Conservation (phyloP, 305 asterid genomes). For the Fraxinus greggii region DNA sequence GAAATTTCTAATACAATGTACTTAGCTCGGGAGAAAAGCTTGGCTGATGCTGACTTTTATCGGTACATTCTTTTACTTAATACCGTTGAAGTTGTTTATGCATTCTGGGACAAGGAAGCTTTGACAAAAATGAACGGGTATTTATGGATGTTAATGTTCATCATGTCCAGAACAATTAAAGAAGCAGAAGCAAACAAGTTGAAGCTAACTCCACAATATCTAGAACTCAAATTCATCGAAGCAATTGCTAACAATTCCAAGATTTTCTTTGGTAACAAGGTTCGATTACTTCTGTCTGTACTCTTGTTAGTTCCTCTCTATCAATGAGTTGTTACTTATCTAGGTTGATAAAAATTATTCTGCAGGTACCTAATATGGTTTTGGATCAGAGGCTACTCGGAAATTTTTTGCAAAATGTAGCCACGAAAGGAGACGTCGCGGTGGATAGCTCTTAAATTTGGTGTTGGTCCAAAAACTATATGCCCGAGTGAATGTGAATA, state of each 20-base stretch:
- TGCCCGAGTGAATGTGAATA: background rate
- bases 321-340: background rate
- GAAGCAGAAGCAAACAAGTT: slow-evolving; percentile 94
- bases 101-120: slow-evolving; percentile 1
- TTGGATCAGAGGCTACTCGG: slow-evolving; percentile 84
- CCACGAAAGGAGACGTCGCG: slow-evolving; percentile 19
- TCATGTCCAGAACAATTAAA: slow-evolving; percentile 58
- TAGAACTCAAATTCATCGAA: slow-evolving; percentile 86
- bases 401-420: slow-evolving; percentile 53
- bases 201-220: slow-evolving; percentile 79
- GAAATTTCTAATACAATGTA: slow-evolving; percentile 90
- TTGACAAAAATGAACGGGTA: background rate
- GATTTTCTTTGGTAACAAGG: slow-evolving; percentile 92
- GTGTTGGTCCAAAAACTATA: background rate
- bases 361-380: slow-evolving; percentile 82
- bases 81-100: slow-evolving; percentile 2
- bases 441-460: slow-evolving; percentile 19
- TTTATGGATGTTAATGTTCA: slow-evolving; percentile 14
- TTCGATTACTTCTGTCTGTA: slow-evolving; percentile 20
- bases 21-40: slow-evolving; percentile 90
- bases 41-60: slow-evolving; percentile 90
- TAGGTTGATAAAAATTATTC: slow-evolving; percentile 29
- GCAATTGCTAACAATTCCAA: slow-evolving; percentile 90
- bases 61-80: slow-evolving; percentile 44
- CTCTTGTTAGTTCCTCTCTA: background rate